These are phyloP conservation scores for Amniculicola lignicola DNA, from an alignment of 495 filamentous ascomycete species.

Conservation along the genomic window DNA sequence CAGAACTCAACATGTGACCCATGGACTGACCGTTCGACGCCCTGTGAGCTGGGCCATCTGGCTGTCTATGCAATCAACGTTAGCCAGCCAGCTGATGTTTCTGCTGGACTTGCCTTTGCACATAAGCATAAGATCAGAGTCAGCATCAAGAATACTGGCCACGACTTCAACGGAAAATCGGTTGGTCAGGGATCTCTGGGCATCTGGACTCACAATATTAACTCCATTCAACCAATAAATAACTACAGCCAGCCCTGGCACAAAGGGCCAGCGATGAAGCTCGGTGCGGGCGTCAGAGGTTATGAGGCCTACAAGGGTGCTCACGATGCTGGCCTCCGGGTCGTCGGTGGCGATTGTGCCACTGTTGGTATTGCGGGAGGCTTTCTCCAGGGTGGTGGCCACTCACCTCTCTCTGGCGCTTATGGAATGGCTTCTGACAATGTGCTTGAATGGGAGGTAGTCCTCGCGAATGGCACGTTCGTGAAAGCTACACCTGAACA, in stretches of 20 bases:
- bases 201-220: slow-evolving; percentile 3
- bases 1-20: neutral
- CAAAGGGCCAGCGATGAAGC: neutral
- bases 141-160: neutral
- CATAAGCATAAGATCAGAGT: neutral
- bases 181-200: neutral
- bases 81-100: neutral
- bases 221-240: neutral
- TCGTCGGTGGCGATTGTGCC: neutral
- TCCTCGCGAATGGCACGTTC: slow-evolving; percentile 19
- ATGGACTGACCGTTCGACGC: neutral
- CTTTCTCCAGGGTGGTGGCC: neutral
- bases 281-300: neutral
- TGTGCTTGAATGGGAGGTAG: slow-evolving; percentile 38
- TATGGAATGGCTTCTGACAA: slow-evolving; percentile 54
- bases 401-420: neutral
- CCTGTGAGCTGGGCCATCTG: neutral
- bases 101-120: neutral
- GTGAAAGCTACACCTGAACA: neutral
- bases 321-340: neutral
- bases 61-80: neutral
- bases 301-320: neutral
- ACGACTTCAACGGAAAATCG: neutral
- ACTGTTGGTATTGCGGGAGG: neutral
- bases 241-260: neutral